Evolutionary conservation across 495 filamentous ascomycete genomes (phyloP), one percentile per base, ranked within the genome.

Genomic region (Collariella sp.): DNA sequence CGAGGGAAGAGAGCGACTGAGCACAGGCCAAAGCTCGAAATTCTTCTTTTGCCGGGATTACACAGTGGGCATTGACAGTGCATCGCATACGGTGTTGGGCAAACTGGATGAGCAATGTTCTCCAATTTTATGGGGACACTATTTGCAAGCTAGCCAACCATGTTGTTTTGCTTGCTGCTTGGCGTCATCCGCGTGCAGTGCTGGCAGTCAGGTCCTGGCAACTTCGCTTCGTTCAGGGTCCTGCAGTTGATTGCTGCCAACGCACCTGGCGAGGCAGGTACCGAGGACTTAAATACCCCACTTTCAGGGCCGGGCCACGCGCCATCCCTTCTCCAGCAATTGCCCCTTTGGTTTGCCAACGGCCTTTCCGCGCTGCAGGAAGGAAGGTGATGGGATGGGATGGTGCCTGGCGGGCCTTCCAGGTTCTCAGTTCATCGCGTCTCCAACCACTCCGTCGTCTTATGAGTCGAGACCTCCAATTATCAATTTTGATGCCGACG

Each of bases 241-340:
- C 18, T 24, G 22, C 19, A 0, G 20, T 13, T 0, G 18, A 13
- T 5, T 2, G 11, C 41, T 0, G 50, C 50, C 13, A 16, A 35
- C 5, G 13, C 6, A 5, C 4, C 11, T 7, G 16, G 1, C 1
- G 3, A 6, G 35, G 3, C 12, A 53, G 33, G 62, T 65, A 59
- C 35, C 42, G 1, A 15, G 34, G 57, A 65, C 62, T n/a, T 44
- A 7, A 22, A 33, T 13, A 38, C 39, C 44, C 54, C 57, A 54
- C 44, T 57, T 58, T 55, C 60, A 52, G 55, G 42, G 15, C 54
- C 61, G 55, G 61, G 54, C 61, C 52, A 57, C 46, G 61, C 63
- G 58, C 60, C 56, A 52, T 57, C 35, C 52, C 31, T 43, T 56
- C 46, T 46, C 56, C 19, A 34, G 52, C 58, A 61, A 53, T 55